phyloP scores from a whole-genome alignment of 2,329 filamentous ascomycete genomes.

The Furcasterigmium sp. region DNA sequence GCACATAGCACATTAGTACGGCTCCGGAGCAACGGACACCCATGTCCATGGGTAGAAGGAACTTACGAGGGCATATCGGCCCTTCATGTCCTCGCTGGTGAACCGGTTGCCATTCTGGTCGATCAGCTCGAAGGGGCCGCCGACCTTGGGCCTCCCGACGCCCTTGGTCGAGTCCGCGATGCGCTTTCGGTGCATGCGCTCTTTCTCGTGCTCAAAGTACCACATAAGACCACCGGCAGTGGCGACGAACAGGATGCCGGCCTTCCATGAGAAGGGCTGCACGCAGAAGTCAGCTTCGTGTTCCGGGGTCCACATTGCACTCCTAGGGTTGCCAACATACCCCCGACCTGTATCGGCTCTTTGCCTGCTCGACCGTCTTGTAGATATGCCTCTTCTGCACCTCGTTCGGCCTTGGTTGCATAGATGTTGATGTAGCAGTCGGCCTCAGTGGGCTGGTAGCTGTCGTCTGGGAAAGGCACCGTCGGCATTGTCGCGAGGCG shows the following conservation, averaged over 20 bases:
- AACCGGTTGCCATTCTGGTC: constrained; percentile 79
- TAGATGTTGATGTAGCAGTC: constrained; percentile 20
- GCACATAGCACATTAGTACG: neutral
- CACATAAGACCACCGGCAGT: constrained; percentile 73
- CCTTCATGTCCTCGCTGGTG: constrained; percentile 75
- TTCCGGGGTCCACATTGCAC: constrained; percentile 52
- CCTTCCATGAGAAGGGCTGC: constrained; percentile 90
- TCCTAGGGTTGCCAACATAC: constrained; percentile 74
- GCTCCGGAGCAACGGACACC: no score
- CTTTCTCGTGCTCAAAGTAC: constrained; percentile 94
- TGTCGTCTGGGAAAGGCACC: constrained; percentile 33
- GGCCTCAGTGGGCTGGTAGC: constrained; percentile 27
- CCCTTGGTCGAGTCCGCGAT: constrained; percentile 91
- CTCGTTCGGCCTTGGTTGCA: constrained; percentile 25
- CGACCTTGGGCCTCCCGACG: constrained; percentile 87
- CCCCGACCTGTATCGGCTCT: constrained; percentile 52
- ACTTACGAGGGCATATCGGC: constrained; percentile 74
- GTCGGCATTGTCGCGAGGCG: constrained; percentile 31
- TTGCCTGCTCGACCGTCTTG: constrained; percentile 55
- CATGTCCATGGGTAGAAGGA: neutral
- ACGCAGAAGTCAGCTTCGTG: no score
- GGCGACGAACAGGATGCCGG: constrained; percentile 76
- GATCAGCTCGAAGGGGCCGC: constrained; percentile 75
- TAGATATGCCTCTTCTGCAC: constrained; percentile 30
- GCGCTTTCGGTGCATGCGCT: constrained; percentile 80